These are phyloP conservation scores for Zanthoxylum bungeanum DNA, from an alignment of 345 rosid genomes.

Conservation along the genomic window DNA sequence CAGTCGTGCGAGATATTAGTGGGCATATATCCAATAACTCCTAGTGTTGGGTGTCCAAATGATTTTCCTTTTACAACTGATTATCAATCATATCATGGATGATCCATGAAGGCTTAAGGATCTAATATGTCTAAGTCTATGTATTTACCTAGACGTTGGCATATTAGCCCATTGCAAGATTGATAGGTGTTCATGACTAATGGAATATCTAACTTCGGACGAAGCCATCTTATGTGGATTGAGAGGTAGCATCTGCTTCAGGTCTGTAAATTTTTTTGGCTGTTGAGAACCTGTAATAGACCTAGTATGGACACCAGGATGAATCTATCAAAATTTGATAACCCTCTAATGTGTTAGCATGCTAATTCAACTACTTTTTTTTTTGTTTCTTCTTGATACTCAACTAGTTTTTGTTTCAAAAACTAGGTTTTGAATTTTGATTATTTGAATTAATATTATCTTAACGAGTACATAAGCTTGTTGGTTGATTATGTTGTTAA, in stretches of 20 bases:
- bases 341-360: neutral
- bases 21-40: neutral
- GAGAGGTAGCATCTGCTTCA: neutral
- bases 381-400: neutral
- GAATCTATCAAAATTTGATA: neutral
- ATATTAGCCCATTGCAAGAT: neutral
- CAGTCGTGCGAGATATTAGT: neutral
- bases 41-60: neutral
- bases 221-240: neutral
- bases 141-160: neutral
- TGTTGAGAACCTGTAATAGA: neutral
- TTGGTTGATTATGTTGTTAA: neutral
- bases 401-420: no score
- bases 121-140: neutral
- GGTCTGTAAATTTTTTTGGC: neutral
- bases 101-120: neutral
- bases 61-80: neutral
- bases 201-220: neutral
- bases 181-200: neutral
- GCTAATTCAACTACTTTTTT: neutral
- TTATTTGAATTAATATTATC: no score
- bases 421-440: no score
- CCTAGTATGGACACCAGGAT: neutral
- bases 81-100: neutral
- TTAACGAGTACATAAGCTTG: neutral